These are phyloP conservation scores for Elongisporangium undulatum DNA, from an alignment of 352 stramenopile genomes.

Conservation along the genomic window DNA sequence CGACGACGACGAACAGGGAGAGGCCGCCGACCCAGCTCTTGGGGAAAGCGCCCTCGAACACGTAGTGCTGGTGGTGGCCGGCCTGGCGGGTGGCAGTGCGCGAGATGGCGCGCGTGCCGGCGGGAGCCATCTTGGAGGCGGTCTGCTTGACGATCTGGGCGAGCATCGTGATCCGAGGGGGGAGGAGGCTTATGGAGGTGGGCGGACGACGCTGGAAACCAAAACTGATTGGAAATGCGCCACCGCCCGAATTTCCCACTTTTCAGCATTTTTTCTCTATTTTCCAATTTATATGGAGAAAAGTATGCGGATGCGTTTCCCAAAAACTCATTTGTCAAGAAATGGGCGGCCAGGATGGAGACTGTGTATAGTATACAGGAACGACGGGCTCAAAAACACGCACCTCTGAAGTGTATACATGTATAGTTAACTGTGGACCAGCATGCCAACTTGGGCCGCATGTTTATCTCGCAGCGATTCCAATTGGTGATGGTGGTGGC, in stretches of 20 bases:
- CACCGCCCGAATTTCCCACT: not conserved
- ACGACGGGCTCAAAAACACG: conserved; percentile 21
- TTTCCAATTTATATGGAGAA: conserved; percentile 8
- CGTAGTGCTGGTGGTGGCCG: conserved; percentile 78
- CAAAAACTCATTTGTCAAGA: conserved; percentile 9
- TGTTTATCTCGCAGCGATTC: not conserved
- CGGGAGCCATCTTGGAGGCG: conserved; percentile 47
- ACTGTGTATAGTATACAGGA: conserved; percentile 16
- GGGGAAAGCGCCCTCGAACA: conserved; percentile 82
- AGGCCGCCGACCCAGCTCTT: conserved; percentile 62
- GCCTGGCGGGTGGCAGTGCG: conserved; percentile 73
- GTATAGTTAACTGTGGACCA: conserved; percentile 1
- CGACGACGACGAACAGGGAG: conserved; percentile 55
- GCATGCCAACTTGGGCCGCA: not conserved
- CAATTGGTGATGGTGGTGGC: not conserved
- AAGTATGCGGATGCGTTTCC: conserved; percentile 5
- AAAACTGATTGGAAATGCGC: conserved; percentile 6
- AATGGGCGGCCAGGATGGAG: conserved; percentile 7
- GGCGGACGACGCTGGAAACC: conserved; percentile 1
- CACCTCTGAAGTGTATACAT: not conserved
- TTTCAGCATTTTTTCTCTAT: not conserved
- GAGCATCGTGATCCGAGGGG: conserved; percentile 25
- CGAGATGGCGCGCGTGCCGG: conserved; percentile 63
- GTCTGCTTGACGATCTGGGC: conserved; percentile 69
- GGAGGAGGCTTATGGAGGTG: conserved; percentile 10